phyloP scores from a whole-genome alignment of 164 flowering plant genomes.

The Liriodendron chinense region DNA sequence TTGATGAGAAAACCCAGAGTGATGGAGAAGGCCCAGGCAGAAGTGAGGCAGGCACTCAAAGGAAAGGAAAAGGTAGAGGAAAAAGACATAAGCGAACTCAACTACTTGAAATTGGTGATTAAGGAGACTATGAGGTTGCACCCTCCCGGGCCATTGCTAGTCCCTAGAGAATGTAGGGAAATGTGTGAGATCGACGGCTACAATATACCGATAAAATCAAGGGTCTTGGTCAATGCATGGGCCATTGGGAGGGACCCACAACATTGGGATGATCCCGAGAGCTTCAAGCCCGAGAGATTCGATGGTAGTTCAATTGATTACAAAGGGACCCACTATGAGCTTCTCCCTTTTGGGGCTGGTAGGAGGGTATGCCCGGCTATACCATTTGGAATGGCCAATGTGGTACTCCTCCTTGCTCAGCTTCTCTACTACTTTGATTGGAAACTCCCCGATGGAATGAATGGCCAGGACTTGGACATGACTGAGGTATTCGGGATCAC shows the following conservation, averaged over 20 bases:
- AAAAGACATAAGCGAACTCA: neutral
- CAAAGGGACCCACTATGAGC: conserved; percentile 4
- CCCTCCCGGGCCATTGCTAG: conserved; percentile 37
- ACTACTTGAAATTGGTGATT: conserved; percentile 5
- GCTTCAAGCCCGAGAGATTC: conserved; percentile 39
- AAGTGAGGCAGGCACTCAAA: neutral
- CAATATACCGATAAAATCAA: conserved; percentile 25
- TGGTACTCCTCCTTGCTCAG: conserved; percentile 3
- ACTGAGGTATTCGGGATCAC: conserved; percentile 1
- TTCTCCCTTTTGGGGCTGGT: conserved; percentile 4
- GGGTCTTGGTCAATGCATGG: conserved; percentile 28
- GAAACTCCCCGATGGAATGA: conserved; percentile 2
- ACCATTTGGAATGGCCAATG: neutral
- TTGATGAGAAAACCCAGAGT: conserved; percentile 7
- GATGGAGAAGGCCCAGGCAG: conserved; percentile 10
- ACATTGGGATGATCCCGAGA: conserved; percentile 31
- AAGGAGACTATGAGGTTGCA: conserved; percentile 38
- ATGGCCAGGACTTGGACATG: conserved; percentile 2
- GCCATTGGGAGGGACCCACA: conserved; percentile 27
- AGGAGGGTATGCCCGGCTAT: conserved; percentile 6
- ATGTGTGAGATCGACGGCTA: conserved; percentile 22
- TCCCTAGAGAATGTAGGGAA: conserved; percentile 29
- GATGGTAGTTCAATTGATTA: conserved; percentile 15
- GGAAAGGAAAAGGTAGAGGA: conserved; percentile 1
- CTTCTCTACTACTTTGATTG: conserved; percentile 8